phyloP scores from a whole-genome alignment of 257 asterid species.

The Solanum arcanum region DNA sequence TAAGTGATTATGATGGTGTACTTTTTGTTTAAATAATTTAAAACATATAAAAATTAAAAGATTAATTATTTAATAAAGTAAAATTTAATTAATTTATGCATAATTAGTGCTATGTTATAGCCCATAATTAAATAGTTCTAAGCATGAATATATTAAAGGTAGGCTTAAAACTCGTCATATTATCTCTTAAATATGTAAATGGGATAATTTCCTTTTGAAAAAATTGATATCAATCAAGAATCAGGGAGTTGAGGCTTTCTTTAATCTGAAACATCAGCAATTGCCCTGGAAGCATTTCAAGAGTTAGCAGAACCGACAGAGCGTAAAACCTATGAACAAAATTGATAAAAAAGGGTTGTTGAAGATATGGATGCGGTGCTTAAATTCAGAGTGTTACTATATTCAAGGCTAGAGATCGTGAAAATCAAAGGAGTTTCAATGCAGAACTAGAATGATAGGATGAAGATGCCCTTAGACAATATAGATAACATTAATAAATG shows the following conservation, averaged over 20 bases:
- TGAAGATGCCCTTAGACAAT: neutral
- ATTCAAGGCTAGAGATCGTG: neutral
- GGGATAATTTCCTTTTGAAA: neutral
- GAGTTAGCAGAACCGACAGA: constrained; percentile 21
- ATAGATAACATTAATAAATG: neutral
- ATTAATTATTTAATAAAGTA: too few relatives aligned
- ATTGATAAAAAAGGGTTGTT: neutral
- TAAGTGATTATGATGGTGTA: too few relatives aligned
- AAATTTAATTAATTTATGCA: too few relatives aligned
- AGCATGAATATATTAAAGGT: too few relatives aligned
- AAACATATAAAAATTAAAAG: too few relatives aligned
- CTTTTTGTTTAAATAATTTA: too few relatives aligned
- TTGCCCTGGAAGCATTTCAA: constrained; percentile 26
- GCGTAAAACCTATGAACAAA: neutral
- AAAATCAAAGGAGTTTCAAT: neutral
- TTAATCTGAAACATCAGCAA: constrained; percentile 25
- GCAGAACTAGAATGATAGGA: neutral
- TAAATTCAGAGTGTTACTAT: neutral
- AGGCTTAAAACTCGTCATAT: too few relatives aligned
- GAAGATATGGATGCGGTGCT: neutral
- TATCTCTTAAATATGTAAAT: too few relatives aligned
- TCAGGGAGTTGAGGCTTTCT: constrained; percentile 45
- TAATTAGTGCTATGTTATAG: too few relatives aligned
- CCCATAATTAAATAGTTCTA: too few relatives aligned
- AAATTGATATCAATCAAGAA: constrained; percentile 41